Evolutionary conservation across 2,329 filamentous ascomycete genomes (phyloP).

Genomic region (Periconia macrospinosa): DNA sequence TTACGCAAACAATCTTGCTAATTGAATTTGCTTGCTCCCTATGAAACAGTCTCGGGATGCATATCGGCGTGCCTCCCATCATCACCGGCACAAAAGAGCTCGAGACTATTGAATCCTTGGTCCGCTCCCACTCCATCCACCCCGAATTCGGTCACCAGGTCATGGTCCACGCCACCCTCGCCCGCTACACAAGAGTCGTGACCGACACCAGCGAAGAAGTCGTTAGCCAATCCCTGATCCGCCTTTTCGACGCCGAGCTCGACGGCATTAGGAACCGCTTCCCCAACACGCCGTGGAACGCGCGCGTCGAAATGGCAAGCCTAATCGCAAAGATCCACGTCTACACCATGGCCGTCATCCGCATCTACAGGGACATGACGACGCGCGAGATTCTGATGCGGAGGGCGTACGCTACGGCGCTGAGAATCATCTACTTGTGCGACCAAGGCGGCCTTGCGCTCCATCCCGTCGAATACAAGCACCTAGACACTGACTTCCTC

Average conservation of each 20-base stretch:
- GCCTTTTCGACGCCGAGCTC: conserved; percentile 23
- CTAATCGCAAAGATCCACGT: conserved; percentile 21
- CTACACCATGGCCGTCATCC: conserved; percentile 22
- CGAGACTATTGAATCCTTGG: conserved; percentile 20
- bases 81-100: conserved; percentile 18
- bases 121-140: conserved; percentile 17
- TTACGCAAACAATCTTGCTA: background rate
- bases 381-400: conserved; percentile 22
- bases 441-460: conserved; percentile 18
- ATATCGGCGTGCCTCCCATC: conserved; percentile 18
- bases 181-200: conserved; percentile 21
- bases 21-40: no score
- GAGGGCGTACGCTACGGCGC: conserved; percentile 16
- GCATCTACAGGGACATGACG: conserved; percentile 18
- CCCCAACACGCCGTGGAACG: conserved; percentile 16
- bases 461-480: conserved; percentile 9
- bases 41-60: conserved; percentile 16
- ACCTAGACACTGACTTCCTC: conserved; percentile 5
- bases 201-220: conserved; percentile 17
- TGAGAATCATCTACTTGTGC: conserved; percentile 21
- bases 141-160: conserved; percentile 23
- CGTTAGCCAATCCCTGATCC: conserved; percentile 21
- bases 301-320: conserved; percentile 14
- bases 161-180: conserved; percentile 24
- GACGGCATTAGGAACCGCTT: conserved; percentile 17